A percentile compares a stretch with the other conserved stretches of the same genome.
Conservation (phyloP, 352 stramenopile genomes). For the Pythium dissotocum region DNA sequence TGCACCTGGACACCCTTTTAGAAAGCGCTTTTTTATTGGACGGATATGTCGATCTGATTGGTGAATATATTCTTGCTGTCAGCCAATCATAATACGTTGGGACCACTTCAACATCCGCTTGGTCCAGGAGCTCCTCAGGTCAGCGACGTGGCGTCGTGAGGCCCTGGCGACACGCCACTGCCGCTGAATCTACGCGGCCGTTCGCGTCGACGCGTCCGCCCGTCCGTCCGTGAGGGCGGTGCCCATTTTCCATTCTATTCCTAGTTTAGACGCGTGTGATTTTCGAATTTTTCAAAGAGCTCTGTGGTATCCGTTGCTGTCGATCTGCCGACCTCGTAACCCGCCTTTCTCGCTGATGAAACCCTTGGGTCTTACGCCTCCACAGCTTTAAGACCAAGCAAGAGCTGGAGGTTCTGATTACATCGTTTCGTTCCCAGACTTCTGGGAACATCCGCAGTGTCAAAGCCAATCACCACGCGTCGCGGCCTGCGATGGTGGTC, state of each 20-base stretch:
- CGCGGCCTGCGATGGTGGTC: neutral
- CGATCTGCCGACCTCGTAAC: neutral
- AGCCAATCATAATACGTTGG: neutral
- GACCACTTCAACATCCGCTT: neutral
- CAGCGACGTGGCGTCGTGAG: neutral
- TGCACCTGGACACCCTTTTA: neutral
- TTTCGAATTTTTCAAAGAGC: constrained; percentile 1
- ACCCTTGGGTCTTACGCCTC: neutral
- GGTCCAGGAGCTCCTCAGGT: neutral
- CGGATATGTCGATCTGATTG: neutral
- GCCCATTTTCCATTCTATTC: neutral
- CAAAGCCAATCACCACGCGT: neutral
- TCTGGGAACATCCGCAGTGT: neutral
- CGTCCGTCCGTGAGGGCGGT: neutral
- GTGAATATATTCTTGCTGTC: neutral
- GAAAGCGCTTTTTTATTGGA: neutral
- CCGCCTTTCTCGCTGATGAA: neutral
- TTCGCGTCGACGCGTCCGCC: neutral
- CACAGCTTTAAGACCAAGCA: no score
- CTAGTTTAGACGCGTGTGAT: neutral
- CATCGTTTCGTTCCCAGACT: constrained; percentile 2
- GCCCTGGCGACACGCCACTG: neutral
- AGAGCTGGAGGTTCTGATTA: neutral
- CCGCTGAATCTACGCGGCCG: neutral
- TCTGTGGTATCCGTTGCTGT: neutral